These are phyloP conservation scores for Saccharomycopsis fodiens DNA, from an alignment of 805 yeast species.

Conservation along the genomic window DNA sequence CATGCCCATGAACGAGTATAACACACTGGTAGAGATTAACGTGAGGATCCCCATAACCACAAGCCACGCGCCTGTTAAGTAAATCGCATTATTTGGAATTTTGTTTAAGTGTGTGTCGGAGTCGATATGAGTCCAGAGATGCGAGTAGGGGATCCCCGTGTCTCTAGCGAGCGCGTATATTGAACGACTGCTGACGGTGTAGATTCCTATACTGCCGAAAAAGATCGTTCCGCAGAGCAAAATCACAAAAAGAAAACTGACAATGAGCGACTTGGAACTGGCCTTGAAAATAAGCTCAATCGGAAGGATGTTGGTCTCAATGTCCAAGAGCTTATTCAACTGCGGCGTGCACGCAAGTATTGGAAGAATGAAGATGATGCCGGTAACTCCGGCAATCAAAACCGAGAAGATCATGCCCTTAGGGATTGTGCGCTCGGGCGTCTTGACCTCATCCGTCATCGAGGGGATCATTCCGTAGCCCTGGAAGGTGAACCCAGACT, in stretches of 20 bases:
- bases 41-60: slow-evolving; percentile 56
- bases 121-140: slow-evolving; percentile 60
- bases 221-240: slow-evolving; percentile 61
- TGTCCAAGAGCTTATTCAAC: slow-evolving; percentile 43
- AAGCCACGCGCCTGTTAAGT: slow-evolving; percentile 56
- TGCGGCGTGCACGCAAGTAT: slow-evolving; percentile 68
- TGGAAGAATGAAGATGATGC: slow-evolving; percentile 66
- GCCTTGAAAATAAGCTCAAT: slow-evolving; percentile 68
- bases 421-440: slow-evolving; percentile 69
- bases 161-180: slow-evolving; percentile 80
- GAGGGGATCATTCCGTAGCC: slow-evolving; percentile 81
- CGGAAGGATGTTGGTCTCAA: slow-evolving; percentile 65
- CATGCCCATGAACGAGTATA: slow-evolving; percentile 78
- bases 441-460: slow-evolving; percentile 73
- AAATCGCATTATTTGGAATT: slow-evolving; percentile 64
- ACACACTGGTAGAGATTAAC: slow-evolving; percentile 62
- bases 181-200: slow-evolving; percentile 77
- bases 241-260: slow-evolving; percentile 61
- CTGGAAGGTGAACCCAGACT: slow-evolving; percentile 70
- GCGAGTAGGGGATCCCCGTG: slow-evolving; percentile 63
- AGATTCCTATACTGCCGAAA: slow-evolving; percentile 72
- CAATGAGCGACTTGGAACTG: slow-evolving; percentile 59
- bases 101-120: slow-evolving; percentile 43
- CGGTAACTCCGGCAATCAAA: slow-evolving; percentile 55
- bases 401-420: slow-evolving; percentile 64